A percentile compares a stretch with the other conserved stretches of the same genome.
Conservation (phyloP, 2,329 filamentous ascomycete species). For the Aspergillus texensis region DNA sequence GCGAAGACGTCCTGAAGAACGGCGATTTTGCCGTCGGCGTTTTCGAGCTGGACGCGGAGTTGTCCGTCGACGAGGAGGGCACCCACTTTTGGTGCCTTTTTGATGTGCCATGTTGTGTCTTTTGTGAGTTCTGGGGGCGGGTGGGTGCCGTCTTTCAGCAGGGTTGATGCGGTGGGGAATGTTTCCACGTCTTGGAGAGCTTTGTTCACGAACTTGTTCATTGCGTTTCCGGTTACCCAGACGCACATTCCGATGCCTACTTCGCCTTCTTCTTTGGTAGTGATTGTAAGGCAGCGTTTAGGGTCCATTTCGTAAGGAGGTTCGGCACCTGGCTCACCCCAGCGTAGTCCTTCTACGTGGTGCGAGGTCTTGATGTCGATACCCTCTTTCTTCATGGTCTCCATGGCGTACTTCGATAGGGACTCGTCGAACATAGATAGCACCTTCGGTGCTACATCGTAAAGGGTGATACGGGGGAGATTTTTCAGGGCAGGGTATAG, state of each 20-base stretch:
- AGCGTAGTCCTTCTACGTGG: constrained; percentile 57
- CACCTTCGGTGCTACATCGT: constrained; percentile 63
- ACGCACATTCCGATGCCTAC: constrained; percentile 63
- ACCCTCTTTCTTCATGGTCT: constrained; percentile 58
- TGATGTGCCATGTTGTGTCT: constrained; percentile 50
- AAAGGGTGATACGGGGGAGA: constrained; percentile 58
- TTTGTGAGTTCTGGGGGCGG: constrained; percentile 16
- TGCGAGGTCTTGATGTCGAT: constrained; percentile 62
- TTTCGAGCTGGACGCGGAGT: constrained; percentile 57
- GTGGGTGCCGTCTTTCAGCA: constrained; percentile 24
- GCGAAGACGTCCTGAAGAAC: constrained; percentile 58
- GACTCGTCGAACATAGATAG: constrained; percentile 64
- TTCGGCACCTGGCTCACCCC: constrained; percentile 48
- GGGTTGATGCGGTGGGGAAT: constrained; percentile 36
- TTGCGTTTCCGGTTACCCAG: constrained; percentile 52
- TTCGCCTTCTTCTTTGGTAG: constrained; percentile 60
- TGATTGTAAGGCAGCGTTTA: constrained; percentile 54
- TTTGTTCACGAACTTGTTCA: constrained; percentile 36
- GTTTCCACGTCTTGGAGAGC: constrained; percentile 32
- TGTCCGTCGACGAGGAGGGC: constrained; percentile 59
- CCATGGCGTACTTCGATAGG: constrained; percentile 58
- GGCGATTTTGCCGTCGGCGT: constrained; percentile 37
- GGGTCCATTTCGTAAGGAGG: constrained; percentile 44
- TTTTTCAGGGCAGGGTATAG: constrained; percentile 57
- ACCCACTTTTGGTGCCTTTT: constrained; percentile 50